These are phyloP conservation scores for Basipetospora sp. DNA, from an alignment of 2,329 filamentous ascomycete species.

Conservation along the genomic window DNA sequence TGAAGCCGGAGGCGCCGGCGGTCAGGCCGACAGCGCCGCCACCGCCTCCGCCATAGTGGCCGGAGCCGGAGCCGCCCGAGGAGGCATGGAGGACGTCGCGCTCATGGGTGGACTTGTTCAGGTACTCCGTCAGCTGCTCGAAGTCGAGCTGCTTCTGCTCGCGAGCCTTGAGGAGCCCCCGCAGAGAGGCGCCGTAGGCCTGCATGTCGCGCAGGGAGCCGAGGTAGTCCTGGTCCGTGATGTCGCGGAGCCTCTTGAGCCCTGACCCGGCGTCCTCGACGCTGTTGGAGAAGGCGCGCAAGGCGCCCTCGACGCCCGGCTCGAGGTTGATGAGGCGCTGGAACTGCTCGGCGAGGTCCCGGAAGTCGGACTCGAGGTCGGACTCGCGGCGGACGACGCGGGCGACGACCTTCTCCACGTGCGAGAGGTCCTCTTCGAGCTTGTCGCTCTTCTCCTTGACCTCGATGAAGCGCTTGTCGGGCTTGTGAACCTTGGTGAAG, in stretches of 20 bases:
- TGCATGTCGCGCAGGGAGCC: constrained; percentile 90
- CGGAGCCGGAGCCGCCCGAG: constrained; percentile 25
- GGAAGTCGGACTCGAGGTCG: constrained; percentile 77
- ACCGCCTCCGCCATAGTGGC: constrained; percentile 38
- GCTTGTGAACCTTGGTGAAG: constrained; percentile 90
- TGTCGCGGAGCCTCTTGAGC: constrained; percentile 67
- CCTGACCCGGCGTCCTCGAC: constrained; percentile 72
- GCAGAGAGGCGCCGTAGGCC: constrained; percentile 76
- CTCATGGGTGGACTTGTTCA: constrained; percentile 77
- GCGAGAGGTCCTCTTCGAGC: constrained; percentile 78
- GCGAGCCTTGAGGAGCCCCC: constrained; percentile 74
- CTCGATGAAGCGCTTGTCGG: constrained; percentile 86
- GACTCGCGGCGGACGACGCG: constrained; percentile 75
- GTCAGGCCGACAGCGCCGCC: constrained; percentile 39
- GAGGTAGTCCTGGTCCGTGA: constrained; percentile 91
- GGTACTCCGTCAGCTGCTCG: constrained; percentile 88
- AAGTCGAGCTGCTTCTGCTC: constrained; percentile 98
- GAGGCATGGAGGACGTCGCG: constrained; percentile 62
- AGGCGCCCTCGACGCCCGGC: constrained; percentile 65
- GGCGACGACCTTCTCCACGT: constrained; percentile 91
- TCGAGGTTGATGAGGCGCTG: constrained; percentile 83
- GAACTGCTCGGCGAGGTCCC: constrained; percentile 84
- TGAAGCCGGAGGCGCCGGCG: constrained; percentile 63
- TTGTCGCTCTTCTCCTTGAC: constrained; percentile 87
- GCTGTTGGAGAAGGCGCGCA: constrained; percentile 74